Base-by-base conservation (phyloP, 768 basidiomycete genomes). In the Tricholomella constricta region DNA sequence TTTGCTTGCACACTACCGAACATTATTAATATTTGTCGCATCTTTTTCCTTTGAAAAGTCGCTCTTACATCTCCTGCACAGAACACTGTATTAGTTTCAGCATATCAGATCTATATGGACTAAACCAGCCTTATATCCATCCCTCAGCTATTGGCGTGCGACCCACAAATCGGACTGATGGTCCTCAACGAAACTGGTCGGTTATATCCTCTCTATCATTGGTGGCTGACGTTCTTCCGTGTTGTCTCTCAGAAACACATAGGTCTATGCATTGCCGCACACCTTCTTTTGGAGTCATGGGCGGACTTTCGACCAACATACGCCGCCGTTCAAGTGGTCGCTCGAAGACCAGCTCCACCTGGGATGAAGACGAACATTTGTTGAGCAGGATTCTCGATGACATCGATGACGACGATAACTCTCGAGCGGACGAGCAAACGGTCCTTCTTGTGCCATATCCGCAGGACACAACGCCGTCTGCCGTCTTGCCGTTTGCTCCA, bases 91-190 rank as follows among this genome's bases (percentile, higher is more conserved):
- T 34, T 52, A 61, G 45, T 42, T 52, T 44, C 48, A 25, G 42
- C 44, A 36, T 49, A 48, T 56, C 31, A n/a, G n/a, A n/a, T n/a
- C n/a, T n/a, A 58, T 52, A 58, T 60, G 56, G 61, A 58, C 54
- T 56, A 45, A 36, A 47, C n/a, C 23, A 48, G 37, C 42, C 50
- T 48, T 46, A 35, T 44, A 19, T 48, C 17, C 43, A 14, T 26
- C 22, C 32, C 17, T n/a, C 34, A 31, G 34, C 22, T 22, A 3
- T 26, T 34, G 35, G 12, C n/a, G 26, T 37, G 36, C 26, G 3
- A n/a, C 4, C 42, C n/a, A 2, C 25, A 43, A n/a, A 4, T 36
- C 2, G 23, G 29, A 6, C 29, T 45, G 44, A 45, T 32, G 20
- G 44, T 12, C 29, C 4, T 34, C 45, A 12, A 14, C 12, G 45